Base-by-base conservation (phyloP, 208 protist species). In the Phytomonas sp. region DNA sequence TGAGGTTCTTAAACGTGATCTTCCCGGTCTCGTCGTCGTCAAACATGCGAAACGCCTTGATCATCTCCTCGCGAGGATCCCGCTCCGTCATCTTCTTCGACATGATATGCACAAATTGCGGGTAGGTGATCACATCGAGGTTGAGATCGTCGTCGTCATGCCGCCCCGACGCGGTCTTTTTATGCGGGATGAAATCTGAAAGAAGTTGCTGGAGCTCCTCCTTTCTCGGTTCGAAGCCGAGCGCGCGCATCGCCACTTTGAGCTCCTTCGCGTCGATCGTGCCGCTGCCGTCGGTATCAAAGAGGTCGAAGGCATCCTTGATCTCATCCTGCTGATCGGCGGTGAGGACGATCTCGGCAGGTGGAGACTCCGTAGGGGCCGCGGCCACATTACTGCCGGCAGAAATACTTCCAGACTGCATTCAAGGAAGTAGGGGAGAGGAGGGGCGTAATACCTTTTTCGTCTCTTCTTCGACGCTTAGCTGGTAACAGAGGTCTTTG, bases 1-100 rank as follows among this genome's bases (percentile, higher is more conserved):
- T 98, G 5, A 99, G 75, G 77, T 99, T 99, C 62, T 96, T 89
- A 65, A 99, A 98, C 6, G 93, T 85, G 46, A 99, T 99, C 64
- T 84, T 93, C 15, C 97, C 97, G 17, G 93, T 98, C 26, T 96
- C 85, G 73, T 98, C 95, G 26, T 91, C 85, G 78, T 99, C 97
- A 72, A 99, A 99, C 0, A 99, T 83, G 31, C 91, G 81, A 75
- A 99, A 99, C 11, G 97, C 97, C 79, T 97, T 97, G 66, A 97
- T 64, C 77, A 99, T 97, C 82, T 98, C 96, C 75, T 98, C 96
- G 3, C 82, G 70, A 7, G 94, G 89, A 71, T 98, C 95, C 0
- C 91, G 88, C 74, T 95, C 80, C 0, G 82, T 72, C 87, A 97
- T 94, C 70, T 96, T 96, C 28, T 76, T 76, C 5, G 79, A 74